Base-by-base conservation (phyloP, 768 basidiomycete species). In the Baorangia bicolor region DNA sequence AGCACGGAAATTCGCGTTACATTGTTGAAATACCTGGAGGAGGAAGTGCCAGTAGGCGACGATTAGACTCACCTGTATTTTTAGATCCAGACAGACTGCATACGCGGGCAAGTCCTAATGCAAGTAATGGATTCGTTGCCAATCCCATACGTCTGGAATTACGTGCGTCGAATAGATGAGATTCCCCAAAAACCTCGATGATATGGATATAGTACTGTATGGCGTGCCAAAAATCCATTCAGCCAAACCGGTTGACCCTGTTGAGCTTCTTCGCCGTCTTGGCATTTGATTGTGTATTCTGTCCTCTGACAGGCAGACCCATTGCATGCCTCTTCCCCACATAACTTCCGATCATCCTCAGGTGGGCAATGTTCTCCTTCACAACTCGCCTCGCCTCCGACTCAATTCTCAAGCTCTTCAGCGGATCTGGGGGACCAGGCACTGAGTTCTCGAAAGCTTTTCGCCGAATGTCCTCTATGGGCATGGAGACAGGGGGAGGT, bases 281-380 rank as follows among this genome's bases (percentile, higher is more conserved):
- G 50, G 92, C 94, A 67, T 98, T 98, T 51, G 82, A 87, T 72
- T 86, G 87, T 5, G 95, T 98, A 52, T 88, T 88, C 74, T 98
- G 96, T 53, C 96, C 96, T 71, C 96, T 82, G 57, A 98, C 96
- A 4, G 96, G 96, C 42, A 96, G 73, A 55, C 87, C 84, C 87
- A 94, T 92, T 9, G 93, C 93, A 70, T 98, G 96, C 72, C 94
- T 78, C 77, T 85, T 85, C 47, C 97, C 97, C 48, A 92, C 85
- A 72, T 96, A 95, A 62, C 89, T 93, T 45, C 96, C 96, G 72
- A 98, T 94, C 81, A 89, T 89, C 58, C 92, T 79, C 73, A 94
- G 86, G 74, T 97, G 94, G 6, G 84, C 86, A 70, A 99, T 95
- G 70, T 98, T 94, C 71, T 92, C 92, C 74, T 86, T 83, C 64